phyloP scores from a whole-genome alignment of 176 grass and related monocot species.

The Microstegium vimineum region DNA sequence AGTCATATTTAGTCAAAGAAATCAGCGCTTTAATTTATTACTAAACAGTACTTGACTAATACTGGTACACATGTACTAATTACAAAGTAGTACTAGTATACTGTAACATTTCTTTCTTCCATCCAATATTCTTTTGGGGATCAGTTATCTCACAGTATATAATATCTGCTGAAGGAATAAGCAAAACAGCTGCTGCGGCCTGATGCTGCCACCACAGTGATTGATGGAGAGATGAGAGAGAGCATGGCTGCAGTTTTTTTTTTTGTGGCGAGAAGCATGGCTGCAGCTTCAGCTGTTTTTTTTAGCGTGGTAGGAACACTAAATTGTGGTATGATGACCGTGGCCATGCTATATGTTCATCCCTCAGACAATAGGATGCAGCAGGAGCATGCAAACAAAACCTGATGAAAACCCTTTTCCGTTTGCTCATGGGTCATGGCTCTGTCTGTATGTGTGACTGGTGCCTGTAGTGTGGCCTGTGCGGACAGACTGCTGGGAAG shows the following conservation, averaged over 20 bases:
- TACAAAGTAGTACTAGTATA: background rate
- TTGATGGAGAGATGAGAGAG: too few relatives aligned
- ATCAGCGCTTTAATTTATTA: background rate
- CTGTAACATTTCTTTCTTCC: background rate
- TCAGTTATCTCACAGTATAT: background rate
- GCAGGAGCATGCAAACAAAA: background rate
- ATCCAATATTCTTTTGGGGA: background rate
- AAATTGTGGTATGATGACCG: background rate
- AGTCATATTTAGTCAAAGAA: too few relatives aligned
- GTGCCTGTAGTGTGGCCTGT: background rate
- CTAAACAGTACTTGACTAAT: background rate
- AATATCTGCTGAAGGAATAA: background rate
- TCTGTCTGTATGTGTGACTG: background rate
- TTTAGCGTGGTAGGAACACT: background rate
- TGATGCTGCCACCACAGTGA: too few relatives aligned
- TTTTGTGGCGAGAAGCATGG: too few relatives aligned
- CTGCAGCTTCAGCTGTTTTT: too few relatives aligned
- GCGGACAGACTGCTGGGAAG: background rate
- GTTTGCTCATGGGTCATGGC: background rate
- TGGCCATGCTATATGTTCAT: conserved; percentile 4
- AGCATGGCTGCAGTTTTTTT: too few relatives aligned
- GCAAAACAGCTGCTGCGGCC: background rate
- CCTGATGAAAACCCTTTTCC: background rate
- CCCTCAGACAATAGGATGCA: background rate
- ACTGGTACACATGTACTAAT: background rate